Conservation (phyloP, 257 asterid species). For the Gentiana straminea region DNA sequence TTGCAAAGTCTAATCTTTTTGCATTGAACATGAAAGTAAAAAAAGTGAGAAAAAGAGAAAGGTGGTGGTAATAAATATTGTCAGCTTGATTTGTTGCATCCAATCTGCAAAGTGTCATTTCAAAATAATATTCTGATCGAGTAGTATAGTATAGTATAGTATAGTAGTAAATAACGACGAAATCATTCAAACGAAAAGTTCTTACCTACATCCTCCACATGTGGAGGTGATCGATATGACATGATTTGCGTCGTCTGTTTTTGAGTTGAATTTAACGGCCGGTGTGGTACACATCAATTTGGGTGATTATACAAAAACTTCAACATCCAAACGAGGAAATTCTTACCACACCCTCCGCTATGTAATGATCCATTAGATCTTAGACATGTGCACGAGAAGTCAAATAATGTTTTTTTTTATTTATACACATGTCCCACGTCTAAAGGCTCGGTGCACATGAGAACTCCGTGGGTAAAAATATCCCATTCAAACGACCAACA, state of each 20-base stretch:
- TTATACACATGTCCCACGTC: neutral
- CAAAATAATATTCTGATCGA: constrained; percentile 3
- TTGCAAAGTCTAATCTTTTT: neutral
- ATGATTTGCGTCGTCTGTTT: too few relatives aligned
- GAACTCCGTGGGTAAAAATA: too few relatives aligned
- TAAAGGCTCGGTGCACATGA: too few relatives aligned
- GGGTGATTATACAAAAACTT: too few relatives aligned
- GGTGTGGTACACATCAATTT: too few relatives aligned
- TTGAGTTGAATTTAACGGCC: neutral
- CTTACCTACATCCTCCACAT: too few relatives aligned
- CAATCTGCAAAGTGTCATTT: constrained; percentile 6
- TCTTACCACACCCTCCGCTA: neutral
- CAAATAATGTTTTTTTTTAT: neutral
- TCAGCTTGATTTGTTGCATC: constrained; percentile 19
- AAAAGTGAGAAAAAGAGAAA: neutral
- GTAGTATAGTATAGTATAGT: neutral
- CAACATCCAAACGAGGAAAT: neutral
- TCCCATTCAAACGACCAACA: too few relatives aligned
- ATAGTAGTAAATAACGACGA: constrained; percentile 16
- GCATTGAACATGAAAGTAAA: constrained; percentile 1
- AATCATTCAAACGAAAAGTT: constrained; percentile 6
- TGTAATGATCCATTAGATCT: neutral
- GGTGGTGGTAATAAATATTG: constrained; percentile 8
- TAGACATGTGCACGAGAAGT: too few relatives aligned
- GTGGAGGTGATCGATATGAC: too few relatives aligned